A percentile compares a stretch with the other conserved stretches of the same genome.
Evolutionary conservation across 1,284 basidiomycete genomes (phyloP).

Genomic region (Kalmanozyma brasiliensis): DNA sequence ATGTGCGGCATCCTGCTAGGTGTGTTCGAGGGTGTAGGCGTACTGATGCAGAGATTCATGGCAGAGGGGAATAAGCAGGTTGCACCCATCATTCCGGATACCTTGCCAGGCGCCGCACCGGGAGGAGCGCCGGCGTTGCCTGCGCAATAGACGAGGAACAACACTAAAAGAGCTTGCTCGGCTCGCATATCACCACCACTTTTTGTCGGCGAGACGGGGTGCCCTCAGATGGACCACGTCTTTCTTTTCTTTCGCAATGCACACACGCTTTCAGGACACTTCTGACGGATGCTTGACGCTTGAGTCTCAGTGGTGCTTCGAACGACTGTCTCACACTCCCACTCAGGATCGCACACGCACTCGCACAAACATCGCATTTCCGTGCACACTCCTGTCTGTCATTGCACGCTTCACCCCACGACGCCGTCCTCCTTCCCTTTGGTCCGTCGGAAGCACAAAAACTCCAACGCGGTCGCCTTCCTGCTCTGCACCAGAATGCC

Average conservation of each 20-base stretch:
- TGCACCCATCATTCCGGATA: constrained; percentile 54
- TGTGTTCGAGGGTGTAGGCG: constrained; percentile 86
- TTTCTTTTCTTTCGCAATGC: too few relatives aligned
- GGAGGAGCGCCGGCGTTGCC: constrained; percentile 10
- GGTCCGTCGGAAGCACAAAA: constrained; percentile 75
- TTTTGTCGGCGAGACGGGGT: too few relatives aligned
- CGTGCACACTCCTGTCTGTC: not conserved
- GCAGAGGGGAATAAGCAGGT: constrained; percentile 76
- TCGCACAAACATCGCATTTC: not conserved
- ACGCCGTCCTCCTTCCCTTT: constrained; percentile 5
- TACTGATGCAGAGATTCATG: constrained; percentile 83
- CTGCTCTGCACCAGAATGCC: constrained; percentile 86
- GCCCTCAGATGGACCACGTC: too few relatives aligned
- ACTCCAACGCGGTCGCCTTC: constrained; percentile 91
- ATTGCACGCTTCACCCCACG: not conserved
- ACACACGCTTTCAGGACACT: not conserved
- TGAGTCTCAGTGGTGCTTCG: too few relatives aligned
- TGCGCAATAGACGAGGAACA: constrained; percentile 11
- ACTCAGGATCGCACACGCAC: too few relatives aligned
- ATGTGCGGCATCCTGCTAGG: constrained; percentile 96
- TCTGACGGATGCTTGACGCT: too few relatives aligned
- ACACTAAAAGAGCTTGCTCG: not conserved
- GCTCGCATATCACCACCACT: constrained; percentile 6
- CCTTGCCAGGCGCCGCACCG: constrained; percentile 16
- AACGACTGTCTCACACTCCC: too few relatives aligned